Percentiles rank a stretch among this genome's conserved stretches.
Evolutionary conservation across 257 asterid genomes (phyloP).

Genomic region (Leptodermis oblonga): DNA sequence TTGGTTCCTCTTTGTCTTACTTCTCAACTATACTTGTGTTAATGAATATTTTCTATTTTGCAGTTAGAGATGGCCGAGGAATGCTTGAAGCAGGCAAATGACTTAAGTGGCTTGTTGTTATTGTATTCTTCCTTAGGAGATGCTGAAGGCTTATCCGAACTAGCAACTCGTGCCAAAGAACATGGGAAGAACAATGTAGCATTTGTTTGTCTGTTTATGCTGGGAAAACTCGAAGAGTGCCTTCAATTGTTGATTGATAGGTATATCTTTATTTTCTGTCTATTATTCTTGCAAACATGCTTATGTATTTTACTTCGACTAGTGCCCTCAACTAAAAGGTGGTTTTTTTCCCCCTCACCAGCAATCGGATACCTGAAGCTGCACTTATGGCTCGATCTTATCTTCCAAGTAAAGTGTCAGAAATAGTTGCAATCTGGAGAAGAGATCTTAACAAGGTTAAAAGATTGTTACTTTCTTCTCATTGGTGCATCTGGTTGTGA

Average conservation of each 20-base stretch:
- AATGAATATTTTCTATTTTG: conserved; percentile 13
- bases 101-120: conserved; percentile 87
- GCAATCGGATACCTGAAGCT: conserved; percentile 99
- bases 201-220: conserved; percentile 85
- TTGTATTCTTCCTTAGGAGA: conserved; percentile 88
- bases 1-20: conserved; percentile 2
- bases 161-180: conserved; percentile 74
- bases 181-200: conserved; percentile 95
- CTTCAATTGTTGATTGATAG: conserved; percentile 92
- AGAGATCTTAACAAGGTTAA: conserved; percentile 88
- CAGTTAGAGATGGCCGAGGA: conserved; percentile 94
- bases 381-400: conserved; percentile 99
- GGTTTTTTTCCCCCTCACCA: conserved; percentile 22
- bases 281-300: neutral
- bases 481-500: conserved; percentile 9
- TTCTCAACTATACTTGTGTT: conserved; percentile 11
- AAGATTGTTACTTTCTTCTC: conserved; percentile 3
- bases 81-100: conserved; percentile 88
- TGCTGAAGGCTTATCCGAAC: conserved; percentile 70
- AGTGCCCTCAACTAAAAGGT: conserved; percentile 16
- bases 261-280: conserved; percentile 27
- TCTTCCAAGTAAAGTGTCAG: conserved; percentile 97
- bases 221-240: conserved; percentile 93
- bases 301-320: neutral
- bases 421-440: conserved; percentile 89